Base-by-base conservation (phyloP, 306 rosid species). In the Psophocarpus tetragonolobus region DNA sequence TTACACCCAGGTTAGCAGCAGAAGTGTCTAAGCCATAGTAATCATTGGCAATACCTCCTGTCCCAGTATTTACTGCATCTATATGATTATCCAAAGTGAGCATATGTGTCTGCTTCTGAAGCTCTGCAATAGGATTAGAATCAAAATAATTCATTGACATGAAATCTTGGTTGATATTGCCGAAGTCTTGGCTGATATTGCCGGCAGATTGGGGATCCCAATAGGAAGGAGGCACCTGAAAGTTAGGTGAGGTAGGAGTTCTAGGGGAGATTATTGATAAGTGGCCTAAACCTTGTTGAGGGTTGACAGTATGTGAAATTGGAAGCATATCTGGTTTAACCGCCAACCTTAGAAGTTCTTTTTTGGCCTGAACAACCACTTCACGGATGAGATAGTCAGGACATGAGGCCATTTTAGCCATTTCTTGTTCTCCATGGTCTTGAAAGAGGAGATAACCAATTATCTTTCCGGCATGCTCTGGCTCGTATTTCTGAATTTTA, bases 401-500 rank as follows among this genome's bases (percentile, higher is more conserved):
- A 30, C 80, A 91, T 4, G 80, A 44, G 3, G 97, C 97, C 76
- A 92, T 75, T 4, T 77, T 53, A 56, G 86, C 87, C 50, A 95
- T 76, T 20, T 89, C 90, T 27, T 84, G 89, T 44, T 91, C 92
- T 6, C 85, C 77, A 62, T 80, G 48, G 47, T 83, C 91, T 83
- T 85, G 90, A 32, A 95, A 32, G 38, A 91, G 91, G 41, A 95
- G 76, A 67, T 81, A 92, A 17, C 97, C 96, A 11, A 91, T 47
- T 48, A 95, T 91, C 76, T 87, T 90, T 4, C 54, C 44, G 1
- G 79, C 96, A 68, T 79, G 61, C 23, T 91, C 97, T 0, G 97
- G 91, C 62, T 92, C 97, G 36, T 91, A 41, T 42, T 84, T 83
- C 78, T 80, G 85, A 73, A 92, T 85, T 77, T 78, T 88, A 36